These are phyloP conservation scores for Syzygium syzygioides DNA, from an alignment of 441 rosid genomes.

Conservation along the genomic window DNA sequence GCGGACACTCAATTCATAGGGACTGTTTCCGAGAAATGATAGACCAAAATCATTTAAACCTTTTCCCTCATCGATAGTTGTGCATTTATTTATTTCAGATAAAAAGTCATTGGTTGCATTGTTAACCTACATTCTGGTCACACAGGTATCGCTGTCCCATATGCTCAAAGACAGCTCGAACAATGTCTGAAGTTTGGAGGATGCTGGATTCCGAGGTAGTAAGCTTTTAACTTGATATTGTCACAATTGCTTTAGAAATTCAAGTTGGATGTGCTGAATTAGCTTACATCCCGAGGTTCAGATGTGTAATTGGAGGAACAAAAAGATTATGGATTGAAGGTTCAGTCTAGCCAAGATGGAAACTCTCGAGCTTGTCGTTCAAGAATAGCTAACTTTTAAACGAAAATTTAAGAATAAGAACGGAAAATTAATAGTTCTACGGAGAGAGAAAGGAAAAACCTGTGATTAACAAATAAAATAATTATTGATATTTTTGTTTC, in stretches of 20 bases:
- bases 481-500: background rate
- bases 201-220: constrained; percentile 40
- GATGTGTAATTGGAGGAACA: background rate
- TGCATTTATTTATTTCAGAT: background rate
- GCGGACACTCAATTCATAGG: constrained; percentile 58
- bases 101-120: background rate
- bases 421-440: background rate
- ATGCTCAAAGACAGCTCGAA: constrained; percentile 34
- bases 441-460: background rate
- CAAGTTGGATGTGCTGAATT: background rate
- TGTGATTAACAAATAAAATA: background rate
- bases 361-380: background rate
- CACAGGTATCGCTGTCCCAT: constrained; percentile 51
- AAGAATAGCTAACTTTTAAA: background rate
- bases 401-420: background rate
- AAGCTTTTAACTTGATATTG: background rate
- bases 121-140: background rate
- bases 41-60: constrained; percentile 27
- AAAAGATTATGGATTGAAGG: background rate
- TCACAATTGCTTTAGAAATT: background rate
- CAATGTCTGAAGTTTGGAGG: constrained; percentile 36
- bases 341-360: background rate
- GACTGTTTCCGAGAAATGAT: constrained; percentile 40
- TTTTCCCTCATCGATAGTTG: background rate
- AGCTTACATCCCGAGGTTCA: background rate